Evolutionary conservation across 2,329 filamentous ascomycete species (phyloP).

Genomic region (Talaromyces atroroseus): DNA sequence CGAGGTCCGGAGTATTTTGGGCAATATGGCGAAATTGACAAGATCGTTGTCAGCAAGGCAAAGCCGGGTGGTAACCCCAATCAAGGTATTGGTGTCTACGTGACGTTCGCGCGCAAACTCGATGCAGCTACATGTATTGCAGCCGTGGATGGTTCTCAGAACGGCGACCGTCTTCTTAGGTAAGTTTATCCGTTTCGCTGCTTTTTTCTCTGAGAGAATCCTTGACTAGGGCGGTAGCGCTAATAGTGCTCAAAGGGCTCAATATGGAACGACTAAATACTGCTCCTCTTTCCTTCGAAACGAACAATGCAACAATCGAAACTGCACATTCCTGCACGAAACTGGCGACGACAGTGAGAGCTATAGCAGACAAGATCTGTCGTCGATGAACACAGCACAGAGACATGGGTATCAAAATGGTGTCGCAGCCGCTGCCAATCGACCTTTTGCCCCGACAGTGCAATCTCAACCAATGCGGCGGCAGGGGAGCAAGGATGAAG

Average conservation of each 20-base stretch:
- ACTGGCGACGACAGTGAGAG: conserved; percentile 97
- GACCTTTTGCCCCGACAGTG: conserved; percentile 48
- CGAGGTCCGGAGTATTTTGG: conserved; percentile 92
- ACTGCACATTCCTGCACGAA: conserved; percentile 97
- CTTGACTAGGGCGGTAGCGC: background rate
- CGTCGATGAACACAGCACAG: conserved; percentile 89
- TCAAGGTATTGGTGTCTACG: conserved; percentile 91
- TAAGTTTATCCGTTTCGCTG: conserved; percentile 44
- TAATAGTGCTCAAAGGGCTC: conserved; percentile 45
- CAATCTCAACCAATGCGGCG: conserved; percentile 58
- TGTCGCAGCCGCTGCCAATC: conserved; percentile 37
- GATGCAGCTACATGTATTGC: conserved; percentile 87
- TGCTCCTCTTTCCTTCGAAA: conserved; percentile 95
- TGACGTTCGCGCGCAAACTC: conserved; percentile 90
- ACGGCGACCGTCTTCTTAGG: conserved; percentile 79
- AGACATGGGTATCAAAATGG: conserved; percentile 56
- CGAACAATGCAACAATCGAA: conserved; percentile 88
- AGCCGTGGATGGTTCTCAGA: conserved; percentile 86
- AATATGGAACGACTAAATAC: conserved; percentile 93
- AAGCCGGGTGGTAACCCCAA: conserved; percentile 67
- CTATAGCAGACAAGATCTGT: conserved; percentile 89
- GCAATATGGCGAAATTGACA: conserved; percentile 96
- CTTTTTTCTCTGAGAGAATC: background rate
- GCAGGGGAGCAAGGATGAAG: conserved; percentile 67
- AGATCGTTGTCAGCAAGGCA: conserved; percentile 96